Conservation (phyloP, 2,329 filamentous ascomycete species). For the Pseudopyricularia javanii region DNA sequence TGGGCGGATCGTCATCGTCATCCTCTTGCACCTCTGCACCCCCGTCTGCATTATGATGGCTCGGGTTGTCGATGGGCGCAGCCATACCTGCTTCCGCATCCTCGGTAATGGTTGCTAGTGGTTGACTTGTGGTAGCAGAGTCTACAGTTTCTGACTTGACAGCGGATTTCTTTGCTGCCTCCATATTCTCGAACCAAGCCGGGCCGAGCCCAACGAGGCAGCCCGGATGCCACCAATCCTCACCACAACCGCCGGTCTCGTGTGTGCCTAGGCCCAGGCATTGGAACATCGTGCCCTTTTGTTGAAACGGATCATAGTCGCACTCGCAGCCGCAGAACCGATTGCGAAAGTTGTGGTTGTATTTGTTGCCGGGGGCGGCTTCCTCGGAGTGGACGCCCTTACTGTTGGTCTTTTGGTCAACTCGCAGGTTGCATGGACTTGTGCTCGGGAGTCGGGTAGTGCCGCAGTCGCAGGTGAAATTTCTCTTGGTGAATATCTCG, state of each 20-base stretch:
- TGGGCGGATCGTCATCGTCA: slow-evolving; percentile 49
- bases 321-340: slow-evolving; percentile 82
- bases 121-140: neutral
- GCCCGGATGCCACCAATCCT: slow-evolving; percentile 96
- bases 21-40: slow-evolving; percentile 19
- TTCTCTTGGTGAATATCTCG: slow-evolving; percentile 89
- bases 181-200: slow-evolving; percentile 52
- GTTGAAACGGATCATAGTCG: slow-evolving; percentile 75
- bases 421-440: slow-evolving; percentile 63
- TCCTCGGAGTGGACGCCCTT: slow-evolving; percentile 73
- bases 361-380: slow-evolving; percentile 63
- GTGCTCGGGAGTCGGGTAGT: slow-evolving; percentile 64
- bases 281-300: slow-evolving; percentile 98
- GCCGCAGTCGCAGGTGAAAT: slow-evolving; percentile 94
- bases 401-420: slow-evolving; percentile 58
- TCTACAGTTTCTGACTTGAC: neutral
- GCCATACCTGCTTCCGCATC: slow-evolving; percentile 21
- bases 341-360: slow-evolving; percentile 94
- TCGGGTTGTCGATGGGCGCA: slow-evolving; percentile 7
- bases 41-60: slow-evolving; percentile 6
- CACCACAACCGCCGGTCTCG: slow-evolving; percentile 79
- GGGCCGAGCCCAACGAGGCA: slow-evolving; percentile 74
- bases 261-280: slow-evolving; percentile 73
- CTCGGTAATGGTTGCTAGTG: slow-evolving; percentile 38
- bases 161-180: slow-evolving; percentile 10